Evolutionary conservation across 2,329 filamentous ascomycete genomes (phyloP), one percentile per base, ranked within the genome.

Genomic region (Fusarium stilboides): DNA sequence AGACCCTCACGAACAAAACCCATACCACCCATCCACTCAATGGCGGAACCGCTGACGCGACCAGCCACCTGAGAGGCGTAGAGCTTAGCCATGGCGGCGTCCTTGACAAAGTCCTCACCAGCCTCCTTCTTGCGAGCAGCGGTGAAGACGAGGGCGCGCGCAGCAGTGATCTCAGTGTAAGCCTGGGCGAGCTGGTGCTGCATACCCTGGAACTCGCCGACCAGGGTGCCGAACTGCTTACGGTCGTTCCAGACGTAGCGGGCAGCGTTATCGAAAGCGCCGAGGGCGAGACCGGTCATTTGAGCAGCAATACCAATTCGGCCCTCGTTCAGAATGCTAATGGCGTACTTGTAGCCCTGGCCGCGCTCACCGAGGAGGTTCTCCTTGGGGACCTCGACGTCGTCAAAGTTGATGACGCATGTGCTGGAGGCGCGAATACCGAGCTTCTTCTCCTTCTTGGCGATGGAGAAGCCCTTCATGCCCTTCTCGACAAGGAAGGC

Each of bases 21-120:
- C 96, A 99, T 98, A 65, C 96, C 96, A 47, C 96, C 96, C 95
- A 98, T 98, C 96, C 96, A 99, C 83, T 99, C 96, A 28, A 99
- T 89, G 0, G 95, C 96, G 49, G 92, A 87, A 8, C 94, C 90
- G 57, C 91, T 92, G 20, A 99, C 95, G 56, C 89, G 90, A 20
- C 93, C 92, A 0, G 96, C 96, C 33, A 99, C 94, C 82, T 99
- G 96, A 6, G 93, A 96, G 4, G 96, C 90, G 79, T 92, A 97
- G 57, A 99, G 87, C 86, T 99, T 99, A 55, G 96, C 96, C 96
- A 99, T 99, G 74, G 96, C 96, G 12, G 96, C 96, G 77, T 99
- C 96, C 79, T 88, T 89, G 75, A 98, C 94, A 77, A 99, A 99
- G 79, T 97, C 91, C 82, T 97, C 90, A 46, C 96, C 96, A 1